These are phyloP conservation scores for Rubroshorea leprosula DNA, from an alignment of 345 rosid genomes.

Conservation along the genomic window DNA sequence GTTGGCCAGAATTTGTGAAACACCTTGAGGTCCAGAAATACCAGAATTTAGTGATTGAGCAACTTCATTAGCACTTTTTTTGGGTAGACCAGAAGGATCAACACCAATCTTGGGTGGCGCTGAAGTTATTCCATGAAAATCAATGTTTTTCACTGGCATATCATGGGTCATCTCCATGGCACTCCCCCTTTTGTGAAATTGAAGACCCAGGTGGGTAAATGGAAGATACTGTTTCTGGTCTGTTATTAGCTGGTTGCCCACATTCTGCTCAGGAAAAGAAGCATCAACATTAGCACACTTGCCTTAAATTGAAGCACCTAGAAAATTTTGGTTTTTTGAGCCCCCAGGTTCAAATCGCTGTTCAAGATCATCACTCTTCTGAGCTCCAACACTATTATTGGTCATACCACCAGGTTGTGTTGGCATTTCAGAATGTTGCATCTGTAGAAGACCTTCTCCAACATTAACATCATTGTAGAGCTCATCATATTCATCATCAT, in stretches of 20 bases:
- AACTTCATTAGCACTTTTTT: conserved; percentile 43
- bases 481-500: conserved; percentile 85
- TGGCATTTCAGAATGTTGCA: conserved; percentile 48
- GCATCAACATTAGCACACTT: conserved; percentile 36
- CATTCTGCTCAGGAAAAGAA: conserved; percentile 25
- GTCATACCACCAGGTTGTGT: conserved; percentile 27
- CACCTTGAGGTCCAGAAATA: conserved; percentile 44
- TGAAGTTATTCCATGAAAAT: conserved; percentile 43
- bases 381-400: conserved; percentile 37
- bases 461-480: conserved; percentile 85
- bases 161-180: conserved; percentile 31
- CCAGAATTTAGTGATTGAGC: conserved; percentile 40
- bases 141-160: conserved; percentile 37
- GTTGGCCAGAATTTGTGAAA: conserved; percentile 43
- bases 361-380: conserved; percentile 32
- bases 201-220: conserved; percentile 42
- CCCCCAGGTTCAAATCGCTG: conserved; percentile 31
- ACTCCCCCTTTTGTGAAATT: conserved; percentile 37
- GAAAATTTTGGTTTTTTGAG: conserved; percentile 28
- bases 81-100: conserved; percentile 39
- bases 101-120: conserved; percentile 28
- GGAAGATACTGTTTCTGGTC: conserved; percentile 42
- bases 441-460: conserved; percentile 66
- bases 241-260: conserved; percentile 33
- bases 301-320: conserved; percentile 41